Evolutionary conservation across 805 yeast genomes (phyloP).

Genomic region (Wickerhamomyces pijperi): DNA sequence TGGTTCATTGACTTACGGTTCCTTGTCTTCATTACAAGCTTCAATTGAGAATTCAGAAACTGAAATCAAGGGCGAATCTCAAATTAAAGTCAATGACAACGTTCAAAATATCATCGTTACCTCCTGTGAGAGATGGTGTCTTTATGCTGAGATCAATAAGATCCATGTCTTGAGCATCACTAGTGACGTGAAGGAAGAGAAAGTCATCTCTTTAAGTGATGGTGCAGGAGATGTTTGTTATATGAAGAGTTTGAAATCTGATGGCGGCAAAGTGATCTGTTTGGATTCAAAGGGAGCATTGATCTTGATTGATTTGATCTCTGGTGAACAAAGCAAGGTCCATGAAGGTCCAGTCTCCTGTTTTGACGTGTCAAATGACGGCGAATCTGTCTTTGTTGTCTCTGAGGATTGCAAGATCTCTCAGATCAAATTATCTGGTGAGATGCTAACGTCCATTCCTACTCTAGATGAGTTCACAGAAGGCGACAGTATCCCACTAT

Average conservation of each 20-base stretch:
- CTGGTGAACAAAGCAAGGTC: neutral
- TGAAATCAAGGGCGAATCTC: neutral
- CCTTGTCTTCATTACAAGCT: neutral
- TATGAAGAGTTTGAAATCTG: neutral
- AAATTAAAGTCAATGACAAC: neutral
- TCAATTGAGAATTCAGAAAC: neutral
- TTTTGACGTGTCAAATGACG: neutral
- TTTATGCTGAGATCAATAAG: neutral
- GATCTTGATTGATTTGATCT: neutral
- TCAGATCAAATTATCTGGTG: slow-evolving; percentile 7
- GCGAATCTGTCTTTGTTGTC: slow-evolving; percentile 5
- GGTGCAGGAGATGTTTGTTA: neutral
- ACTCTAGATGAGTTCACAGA: slow-evolving; percentile 11
- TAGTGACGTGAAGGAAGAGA: neutral
- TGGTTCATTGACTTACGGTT: neutral
- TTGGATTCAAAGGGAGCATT: neutral
- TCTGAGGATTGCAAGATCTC: slow-evolving; percentile 8
- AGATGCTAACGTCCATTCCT: slow-evolving; percentile 3
- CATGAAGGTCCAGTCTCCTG: neutral
- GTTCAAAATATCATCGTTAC: neutral
- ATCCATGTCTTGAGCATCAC: neutral
- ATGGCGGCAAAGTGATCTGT: neutral
- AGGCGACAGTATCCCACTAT: slow-evolving; percentile 7
- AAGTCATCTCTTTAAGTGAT: neutral
- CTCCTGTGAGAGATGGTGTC: neutral